Base-by-base conservation (phyloP, 2,329 filamentous ascomycete genomes). In the Neofusicoccum laricinum region DNA sequence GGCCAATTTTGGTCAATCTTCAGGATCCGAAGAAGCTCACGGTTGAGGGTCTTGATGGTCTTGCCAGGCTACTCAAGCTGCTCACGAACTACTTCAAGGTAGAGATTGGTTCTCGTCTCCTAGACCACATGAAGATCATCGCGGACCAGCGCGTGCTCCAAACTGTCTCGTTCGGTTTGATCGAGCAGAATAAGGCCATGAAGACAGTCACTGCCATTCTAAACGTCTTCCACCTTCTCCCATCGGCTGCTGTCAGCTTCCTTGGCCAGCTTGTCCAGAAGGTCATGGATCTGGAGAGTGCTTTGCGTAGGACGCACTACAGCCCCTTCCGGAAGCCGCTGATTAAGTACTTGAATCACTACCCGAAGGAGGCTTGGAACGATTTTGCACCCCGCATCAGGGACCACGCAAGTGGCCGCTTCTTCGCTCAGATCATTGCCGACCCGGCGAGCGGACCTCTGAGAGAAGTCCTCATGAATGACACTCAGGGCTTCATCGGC, bases 71-170 rank as follows among this genome's bases (percentile, higher is more conserved):
- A 1, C 79, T 99, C 66, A 94, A 95, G 68, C 83, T 99, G 1
- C 82, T 99, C 17, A 99, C 94, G 0, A 98, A 95, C 66, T 99
- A 99, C 76, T 99, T 99, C 79, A 99, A 99, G 78, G 93, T 98
- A 0, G 95, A 99, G 75, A 99, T 99, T 62, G 96, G 95, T 6
- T 87, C 92, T 21, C 87, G 95, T 25, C 80, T 99, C n/a, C 83
- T 99, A 10, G 94, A 98, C 68, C 95, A 99, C 71, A 90, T 97
- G 78, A 94, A 94, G 73, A 86, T 89, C 11, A 93, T 99, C 68
- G 93, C 94, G 1, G 93, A 97, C 65, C 86, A 91, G 2, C 84
- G 82, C 59, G 85, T 88, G 14, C 81, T 98, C 69, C 93, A 98
- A 75, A 92, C 93, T 71, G 91, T 95, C 1, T 97, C 94, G 0